Percentiles rank a stretch among this genome's conserved stretches.
Evolutionary conservation across 2,329 filamentous ascomycete genomes (phyloP).

Genomic region (Sporothrix humicola): DNA sequence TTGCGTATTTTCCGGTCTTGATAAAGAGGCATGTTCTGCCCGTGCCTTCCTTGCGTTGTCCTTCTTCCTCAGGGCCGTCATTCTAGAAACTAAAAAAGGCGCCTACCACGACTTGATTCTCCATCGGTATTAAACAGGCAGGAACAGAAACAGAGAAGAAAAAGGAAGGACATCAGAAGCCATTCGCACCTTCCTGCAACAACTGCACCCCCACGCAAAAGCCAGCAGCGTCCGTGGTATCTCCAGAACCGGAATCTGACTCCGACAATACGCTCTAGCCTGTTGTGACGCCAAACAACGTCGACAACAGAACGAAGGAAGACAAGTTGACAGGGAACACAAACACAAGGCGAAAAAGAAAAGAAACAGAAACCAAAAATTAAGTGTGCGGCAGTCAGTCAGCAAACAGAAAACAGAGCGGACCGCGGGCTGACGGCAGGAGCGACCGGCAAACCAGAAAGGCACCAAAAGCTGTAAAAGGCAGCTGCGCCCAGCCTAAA

Average conservation of each 20-base stretch:
- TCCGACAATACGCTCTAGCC: neutral
- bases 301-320: neutral
- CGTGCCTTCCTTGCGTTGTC: neutral
- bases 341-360: neutral
- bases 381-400: neutral
- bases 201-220: neutral
- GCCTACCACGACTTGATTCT: neutral
- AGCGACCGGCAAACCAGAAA: neutral
- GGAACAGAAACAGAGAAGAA: neutral
- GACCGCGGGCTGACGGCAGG: neutral
- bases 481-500: neutral
- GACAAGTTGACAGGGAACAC: neutral
- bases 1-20: neutral
- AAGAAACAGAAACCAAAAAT: neutral
- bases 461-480: neutral
- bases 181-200: neutral
- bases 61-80: too few species aligned
- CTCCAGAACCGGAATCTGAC: neutral
- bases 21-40: neutral
- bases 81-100: neutral
- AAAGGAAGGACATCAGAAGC: neutral
- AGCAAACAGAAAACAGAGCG: conserved; percentile 1
- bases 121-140: neutral
- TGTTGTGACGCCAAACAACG: neutral
- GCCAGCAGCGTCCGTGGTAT: conserved; percentile 8